Evolutionary conservation across 2,329 filamentous ascomycete species (phyloP).

Genomic region (Phoma sp.): DNA sequence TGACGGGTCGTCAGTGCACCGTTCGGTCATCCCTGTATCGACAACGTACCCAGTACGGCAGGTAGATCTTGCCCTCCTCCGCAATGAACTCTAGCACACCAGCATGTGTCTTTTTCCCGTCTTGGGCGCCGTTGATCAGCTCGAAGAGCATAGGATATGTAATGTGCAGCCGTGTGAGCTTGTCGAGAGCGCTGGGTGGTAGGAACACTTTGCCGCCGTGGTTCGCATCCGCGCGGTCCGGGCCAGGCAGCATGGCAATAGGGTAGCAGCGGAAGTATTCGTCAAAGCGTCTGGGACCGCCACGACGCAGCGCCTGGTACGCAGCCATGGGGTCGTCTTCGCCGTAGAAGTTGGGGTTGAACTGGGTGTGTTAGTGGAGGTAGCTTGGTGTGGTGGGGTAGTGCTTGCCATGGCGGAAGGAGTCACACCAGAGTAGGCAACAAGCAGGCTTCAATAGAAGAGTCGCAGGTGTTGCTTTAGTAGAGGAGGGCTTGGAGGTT

Average conservation of each 20-base stretch:
- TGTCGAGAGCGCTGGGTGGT: constrained; percentile 94
- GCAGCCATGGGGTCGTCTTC: constrained; percentile 61
- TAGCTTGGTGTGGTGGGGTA: constrained; percentile 26
- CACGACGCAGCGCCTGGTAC: constrained; percentile 61
- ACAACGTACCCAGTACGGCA: constrained; percentile 82
- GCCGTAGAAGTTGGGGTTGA: constrained; percentile 57
- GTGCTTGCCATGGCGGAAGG: constrained; percentile 41
- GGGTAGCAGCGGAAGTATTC: constrained; percentile 99
- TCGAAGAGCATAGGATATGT: constrained; percentile 98
- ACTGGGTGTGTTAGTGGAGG: constrained; percentile 38
- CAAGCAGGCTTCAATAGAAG: neutral
- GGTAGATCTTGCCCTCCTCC: constrained; percentile 93
- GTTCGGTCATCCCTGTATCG: neutral
- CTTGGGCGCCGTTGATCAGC: constrained; percentile 90
- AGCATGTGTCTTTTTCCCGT: constrained; percentile 83
- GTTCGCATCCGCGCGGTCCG: constrained; percentile 88
- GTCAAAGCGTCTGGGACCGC: constrained; percentile 79
- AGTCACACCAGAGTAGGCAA: neutral
- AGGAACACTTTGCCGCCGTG: constrained; percentile 98
- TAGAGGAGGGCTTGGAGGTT: neutral
- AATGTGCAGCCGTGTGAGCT: constrained; percentile 93
- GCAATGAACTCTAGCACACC: constrained; percentile 97
- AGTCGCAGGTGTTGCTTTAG: neutral
- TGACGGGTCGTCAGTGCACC: constrained; percentile 19
- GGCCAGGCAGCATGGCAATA: constrained; percentile 88